phyloP scores from a whole-genome alignment of 352 stramenopile species.

The Pythium coloratum region DNA sequence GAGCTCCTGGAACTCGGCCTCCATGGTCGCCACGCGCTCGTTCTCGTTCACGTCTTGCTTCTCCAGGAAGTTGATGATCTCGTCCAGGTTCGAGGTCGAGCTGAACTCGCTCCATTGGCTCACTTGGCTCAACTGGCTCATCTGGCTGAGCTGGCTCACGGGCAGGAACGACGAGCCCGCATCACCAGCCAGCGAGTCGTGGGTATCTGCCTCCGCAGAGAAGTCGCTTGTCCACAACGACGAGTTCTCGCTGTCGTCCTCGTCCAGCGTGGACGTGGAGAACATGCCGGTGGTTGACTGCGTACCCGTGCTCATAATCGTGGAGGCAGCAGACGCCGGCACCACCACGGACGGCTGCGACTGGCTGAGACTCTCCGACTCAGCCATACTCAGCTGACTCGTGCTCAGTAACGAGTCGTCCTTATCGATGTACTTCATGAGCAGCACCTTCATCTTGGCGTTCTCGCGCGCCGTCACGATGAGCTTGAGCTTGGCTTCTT shows the following conservation, averaged over 20 bases:
- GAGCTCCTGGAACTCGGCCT: slow-evolving; percentile 64
- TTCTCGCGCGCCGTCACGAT: slow-evolving; percentile 77
- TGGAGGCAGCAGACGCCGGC: slow-evolving; percentile 16
- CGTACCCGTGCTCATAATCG: slow-evolving; percentile 27
- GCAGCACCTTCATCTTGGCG: slow-evolving; percentile 84
- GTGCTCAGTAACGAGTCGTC: slow-evolving; percentile 77
- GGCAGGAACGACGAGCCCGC: slow-evolving; percentile 53
- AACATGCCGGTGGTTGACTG: slow-evolving; percentile 36
- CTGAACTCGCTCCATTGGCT: slow-evolving; percentile 85
- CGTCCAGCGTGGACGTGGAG: slow-evolving; percentile 41
- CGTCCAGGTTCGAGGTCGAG: slow-evolving; percentile 81
- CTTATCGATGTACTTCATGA: slow-evolving; percentile 88
- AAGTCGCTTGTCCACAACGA: slow-evolving; percentile 62
- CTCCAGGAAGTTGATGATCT: slow-evolving; percentile 85
- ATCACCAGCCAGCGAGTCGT: slow-evolving; percentile 16
- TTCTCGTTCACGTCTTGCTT: slow-evolving; percentile 70
- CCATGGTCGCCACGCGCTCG: slow-evolving; percentile 52
- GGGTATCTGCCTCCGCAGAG: slow-evolving; percentile 28
- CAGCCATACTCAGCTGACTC: slow-evolving; percentile 66
- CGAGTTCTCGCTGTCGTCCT: slow-evolving; percentile 56
- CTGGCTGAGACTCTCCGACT: slow-evolving; percentile 16
- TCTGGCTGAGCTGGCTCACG: slow-evolving; percentile 45
- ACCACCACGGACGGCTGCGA: slow-evolving; percentile 8
- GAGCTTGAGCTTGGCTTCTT: slow-evolving; percentile 64
- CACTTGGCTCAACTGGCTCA: slow-evolving; percentile 69